phyloP scores from a whole-genome alignment of 192 early-diverging fungal species.

The Oehlia diaphana region DNA sequence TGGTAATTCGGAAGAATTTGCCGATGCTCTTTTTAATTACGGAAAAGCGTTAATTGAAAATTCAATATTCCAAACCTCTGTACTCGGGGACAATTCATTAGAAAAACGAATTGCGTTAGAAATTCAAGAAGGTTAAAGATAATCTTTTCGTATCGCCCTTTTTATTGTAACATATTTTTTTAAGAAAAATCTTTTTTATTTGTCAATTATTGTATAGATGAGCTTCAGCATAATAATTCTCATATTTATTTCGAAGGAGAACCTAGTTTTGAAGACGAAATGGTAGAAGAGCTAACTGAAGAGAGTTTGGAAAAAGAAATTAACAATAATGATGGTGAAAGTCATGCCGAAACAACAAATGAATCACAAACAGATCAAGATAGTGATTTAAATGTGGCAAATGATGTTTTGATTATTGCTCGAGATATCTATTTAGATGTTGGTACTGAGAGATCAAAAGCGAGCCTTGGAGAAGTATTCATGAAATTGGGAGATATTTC shows the following conservation, averaged over 20 bases:
- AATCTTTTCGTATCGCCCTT: no score
- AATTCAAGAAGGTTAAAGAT: neutral
- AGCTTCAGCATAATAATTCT: neutral
- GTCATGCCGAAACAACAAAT: slow-evolving; percentile 36
- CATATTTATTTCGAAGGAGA: neutral
- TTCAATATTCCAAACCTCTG: slow-evolving; percentile 70
- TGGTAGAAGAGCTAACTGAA: neutral
- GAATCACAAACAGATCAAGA: slow-evolving; percentile 38
- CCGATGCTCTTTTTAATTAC: slow-evolving; percentile 72
- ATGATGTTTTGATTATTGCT: slow-evolving; percentile 84
- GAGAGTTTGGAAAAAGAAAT: neutral
- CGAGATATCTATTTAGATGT: slow-evolving; percentile 72
- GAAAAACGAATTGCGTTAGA: neutral
- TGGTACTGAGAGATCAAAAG: slow-evolving; percentile 45
- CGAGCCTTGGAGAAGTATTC: slow-evolving; percentile 67
- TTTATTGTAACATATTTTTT: no score
- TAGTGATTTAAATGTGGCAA: slow-evolving; percentile 77
- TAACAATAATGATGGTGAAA: neutral
- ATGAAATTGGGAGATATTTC: slow-evolving; percentile 84
- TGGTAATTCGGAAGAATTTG: slow-evolving; percentile 55
- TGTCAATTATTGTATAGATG: neutral
- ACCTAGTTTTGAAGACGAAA: neutral
- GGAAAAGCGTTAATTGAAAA: slow-evolving; percentile 71
- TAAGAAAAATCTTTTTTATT: neutral
- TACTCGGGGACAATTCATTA: slow-evolving; percentile 57